A percentile compares a stretch with the other conserved stretches of the same genome.
phyloP scores from a whole-genome alignment of 768 basidiomycete genomes.

The Leucosporidium yakuticum region DNA sequence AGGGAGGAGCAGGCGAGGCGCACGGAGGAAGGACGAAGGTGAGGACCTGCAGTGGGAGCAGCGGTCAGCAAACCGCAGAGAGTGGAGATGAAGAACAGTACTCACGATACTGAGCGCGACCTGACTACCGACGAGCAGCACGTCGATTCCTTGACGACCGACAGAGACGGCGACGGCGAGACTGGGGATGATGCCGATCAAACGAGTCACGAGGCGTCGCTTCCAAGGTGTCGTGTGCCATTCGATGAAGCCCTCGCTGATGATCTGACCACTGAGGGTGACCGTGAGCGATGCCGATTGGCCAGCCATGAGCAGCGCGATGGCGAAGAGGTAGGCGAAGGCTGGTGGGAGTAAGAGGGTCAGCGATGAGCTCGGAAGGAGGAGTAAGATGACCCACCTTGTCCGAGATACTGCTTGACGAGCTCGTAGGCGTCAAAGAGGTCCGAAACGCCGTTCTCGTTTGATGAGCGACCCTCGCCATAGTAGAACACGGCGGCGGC shows the following conservation, averaged over 20 bases:
- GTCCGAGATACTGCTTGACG: slow-evolving; percentile 61
- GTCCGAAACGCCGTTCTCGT: slow-evolving; percentile 46
- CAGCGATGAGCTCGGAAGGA: not conserved
- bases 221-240: slow-evolving; percentile 67
- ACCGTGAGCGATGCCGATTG: slow-evolving; percentile 87
- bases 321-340: slow-evolving; percentile 78
- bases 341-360: slow-evolving; percentile 47
- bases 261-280: slow-evolving; percentile 77
- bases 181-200: slow-evolving; percentile 74
- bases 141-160: slow-evolving; percentile 64
- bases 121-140: slow-evolving; percentile 77
- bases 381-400: slow-evolving; percentile 50
- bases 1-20: not conserved
- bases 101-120: slow-evolving; percentile 69
- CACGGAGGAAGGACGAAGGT: slow-evolving; percentile 26
- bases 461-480: slow-evolving; percentile 32
- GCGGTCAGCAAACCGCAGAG: slow-evolving; percentile 53
- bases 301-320: slow-evolving; percentile 76
- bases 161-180: slow-evolving; percentile 67
- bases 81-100: slow-evolving; percentile 65
- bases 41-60: slow-evolving; percentile 38
- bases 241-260: slow-evolving; percentile 80
- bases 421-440: slow-evolving; percentile 78
- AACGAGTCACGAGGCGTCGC: slow-evolving; percentile 74
- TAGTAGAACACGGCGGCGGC: slow-evolving; percentile 66